A percentile compares a stretch with the other conserved stretches of the same genome.
These are phyloP conservation scores for Arbutus unedo DNA, from an alignment of 148 eudicot species.

Conservation along the genomic window DNA sequence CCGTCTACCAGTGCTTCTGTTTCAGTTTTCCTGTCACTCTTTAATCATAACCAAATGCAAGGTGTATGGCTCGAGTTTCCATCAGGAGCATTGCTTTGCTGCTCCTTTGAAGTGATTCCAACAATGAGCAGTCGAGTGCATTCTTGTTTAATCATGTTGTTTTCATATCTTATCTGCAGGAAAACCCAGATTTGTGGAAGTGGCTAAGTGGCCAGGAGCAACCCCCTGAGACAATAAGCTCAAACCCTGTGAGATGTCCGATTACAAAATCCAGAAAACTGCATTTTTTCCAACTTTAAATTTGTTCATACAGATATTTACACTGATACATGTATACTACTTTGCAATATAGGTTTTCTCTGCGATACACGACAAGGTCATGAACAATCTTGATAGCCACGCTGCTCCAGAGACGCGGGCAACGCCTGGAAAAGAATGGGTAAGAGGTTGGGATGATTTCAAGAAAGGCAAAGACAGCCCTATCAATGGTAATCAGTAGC, in stretches of 20 bases:
- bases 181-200: slow-evolving; percentile 94
- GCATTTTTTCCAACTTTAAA: not conserved
- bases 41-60: not conserved
- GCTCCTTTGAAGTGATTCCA: not conserved
- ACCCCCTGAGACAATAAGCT: slow-evolving; percentile 63
- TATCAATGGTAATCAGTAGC: slow-evolving; percentile 78
- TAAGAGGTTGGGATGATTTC: slow-evolving; percentile 96
- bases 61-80: not conserved
- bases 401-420: slow-evolving; percentile 88
- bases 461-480: slow-evolving; percentile 73
- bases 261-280: not conserved
- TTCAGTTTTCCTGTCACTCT: not conserved
- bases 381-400: slow-evolving; percentile 54
- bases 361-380: slow-evolving; percentile 62
- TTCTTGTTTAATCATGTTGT: not conserved
- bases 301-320: not conserved
- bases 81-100: not conserved
- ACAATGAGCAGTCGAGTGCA: not conserved
- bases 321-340: not conserved
- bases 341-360: slow-evolving; percentile 51
- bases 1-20: not conserved
- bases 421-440: slow-evolving; percentile 83
- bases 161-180: slow-evolving; percentile 39
- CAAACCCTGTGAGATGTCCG: slow-evolving; percentile 61
- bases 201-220: slow-evolving; percentile 86